phyloP scores from a whole-genome alignment of 2,329 filamentous ascomycete species.

The Ophiostoma sp. region DNA sequence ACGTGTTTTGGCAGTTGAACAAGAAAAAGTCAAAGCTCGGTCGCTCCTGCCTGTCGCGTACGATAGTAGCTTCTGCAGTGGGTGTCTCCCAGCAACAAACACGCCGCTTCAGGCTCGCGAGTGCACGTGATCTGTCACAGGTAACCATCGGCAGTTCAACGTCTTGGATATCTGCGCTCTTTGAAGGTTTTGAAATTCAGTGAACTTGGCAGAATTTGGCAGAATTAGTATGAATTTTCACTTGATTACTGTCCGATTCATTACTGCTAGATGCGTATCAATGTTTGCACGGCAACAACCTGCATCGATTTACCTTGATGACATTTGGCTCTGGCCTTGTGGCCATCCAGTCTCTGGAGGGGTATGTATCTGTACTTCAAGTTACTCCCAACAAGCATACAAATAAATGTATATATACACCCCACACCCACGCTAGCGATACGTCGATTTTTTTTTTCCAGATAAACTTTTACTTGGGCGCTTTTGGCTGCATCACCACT shows the following conservation, averaged over 20 bases:
- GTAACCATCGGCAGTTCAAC: background rate
- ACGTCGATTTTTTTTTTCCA: conserved; percentile 15
- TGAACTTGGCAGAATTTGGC: too few relatives aligned
- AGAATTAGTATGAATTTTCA: too few relatives aligned
- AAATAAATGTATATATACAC: background rate
- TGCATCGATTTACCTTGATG: background rate
- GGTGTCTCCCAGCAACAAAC: conserved; percentile 17
- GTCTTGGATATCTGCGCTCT: background rate
- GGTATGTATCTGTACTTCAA: conserved; percentile 1
- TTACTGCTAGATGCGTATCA: too few relatives aligned
- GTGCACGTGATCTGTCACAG: background rate
- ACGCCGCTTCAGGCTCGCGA: background rate
- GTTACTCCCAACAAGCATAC: background rate
- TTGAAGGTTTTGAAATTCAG: too few relatives aligned
- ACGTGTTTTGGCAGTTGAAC: background rate
- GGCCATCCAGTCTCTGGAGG: conserved; percentile 1
- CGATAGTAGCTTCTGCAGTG: background rate
- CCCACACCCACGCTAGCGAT: conserved; percentile 11
- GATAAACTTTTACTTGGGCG: conserved; percentile 16
- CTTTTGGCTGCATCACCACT: conserved; percentile 11
- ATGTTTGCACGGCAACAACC: background rate
- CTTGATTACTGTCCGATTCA: too few relatives aligned
- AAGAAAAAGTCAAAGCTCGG: background rate
- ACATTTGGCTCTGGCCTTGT: background rate
- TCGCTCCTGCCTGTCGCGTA: conserved; percentile 12